Evolutionary conservation across 768 basidiomycete genomes (phyloP), one percentile per base, ranked within the genome.

Genomic region (Mycena maculata): DNA sequence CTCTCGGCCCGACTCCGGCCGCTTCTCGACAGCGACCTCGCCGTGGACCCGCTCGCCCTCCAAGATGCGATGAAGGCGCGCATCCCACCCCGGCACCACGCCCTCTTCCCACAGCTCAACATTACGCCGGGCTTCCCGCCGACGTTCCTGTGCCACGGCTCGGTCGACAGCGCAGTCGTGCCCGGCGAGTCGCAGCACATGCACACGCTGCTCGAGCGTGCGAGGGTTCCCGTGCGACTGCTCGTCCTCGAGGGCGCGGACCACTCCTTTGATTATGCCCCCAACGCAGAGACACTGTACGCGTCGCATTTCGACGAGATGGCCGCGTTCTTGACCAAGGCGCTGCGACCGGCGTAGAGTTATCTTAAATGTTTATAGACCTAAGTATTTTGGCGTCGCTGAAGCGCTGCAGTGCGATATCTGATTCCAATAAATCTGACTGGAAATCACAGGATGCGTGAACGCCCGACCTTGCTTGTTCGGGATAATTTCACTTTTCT

Each of bases 251-350:
- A 82, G 6, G 85, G 80, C 11, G 74, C 76, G 65, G 86, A 88
- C 55, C 89, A 90, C 70, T 83, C 84, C 0, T 90, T 89, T 66
- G 89, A 90, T 72, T 87, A 85, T 69, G 80, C 75, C 31, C 74
- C 78, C 18, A 74, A 73, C 23, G 85, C 84, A 7, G 86, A 87
- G 65, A 79, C 77, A 31, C 31, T 72, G 57, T 81, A 81, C 70
- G 78, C 81, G 4, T 47, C 69, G 23, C 72, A 71, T 27, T 84
- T 82, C 72, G 81, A 84, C 68, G 67, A 66, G 28, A 77, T 81
- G 22, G 73, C 71, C n/a, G 73, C 70, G n/a, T 87, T 77, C 77
- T 79, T 81, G 76, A 77, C 31, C 68, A 76, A 48, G 7, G 11
- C 22, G 27, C 44, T 63, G 47, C 36, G 15, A 13, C 45, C 23